These are phyloP conservation scores for Neohortaea acidophila DNA, from an alignment of 495 filamentous ascomycete species.

Conservation along the genomic window DNA sequence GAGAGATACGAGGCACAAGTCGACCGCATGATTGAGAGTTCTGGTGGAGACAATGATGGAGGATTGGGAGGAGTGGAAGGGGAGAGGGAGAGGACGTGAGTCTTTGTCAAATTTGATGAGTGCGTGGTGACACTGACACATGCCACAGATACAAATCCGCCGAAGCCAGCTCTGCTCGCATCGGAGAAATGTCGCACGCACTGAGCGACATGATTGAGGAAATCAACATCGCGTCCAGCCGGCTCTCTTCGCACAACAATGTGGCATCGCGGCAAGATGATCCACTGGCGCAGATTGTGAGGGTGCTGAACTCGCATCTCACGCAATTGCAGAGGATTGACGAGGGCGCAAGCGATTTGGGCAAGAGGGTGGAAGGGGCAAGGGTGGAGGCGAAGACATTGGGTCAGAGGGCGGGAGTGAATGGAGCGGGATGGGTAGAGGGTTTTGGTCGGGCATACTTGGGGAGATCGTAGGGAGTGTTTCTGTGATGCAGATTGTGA, in stretches of 20 bases:
- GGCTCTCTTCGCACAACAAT: slow-evolving; percentile 55
- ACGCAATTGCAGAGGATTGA: slow-evolving; percentile 83
- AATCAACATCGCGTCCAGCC: slow-evolving; percentile 74
- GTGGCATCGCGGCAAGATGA: slow-evolving; percentile 72
- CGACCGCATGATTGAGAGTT: slow-evolving; percentile 55
- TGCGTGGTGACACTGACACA: too few relatives aligned
- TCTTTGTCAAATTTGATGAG: too few relatives aligned
- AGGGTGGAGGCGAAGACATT: slow-evolving; percentile 42
- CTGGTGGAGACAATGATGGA: slow-evolving; percentile 21
- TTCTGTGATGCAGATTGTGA: too few relatives aligned
- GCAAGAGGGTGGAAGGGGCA: slow-evolving; percentile 60
- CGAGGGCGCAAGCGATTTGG: slow-evolving; percentile 59
- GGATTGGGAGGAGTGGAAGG: slow-evolving; percentile 65
- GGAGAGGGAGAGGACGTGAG: slow-evolving; percentile 75
- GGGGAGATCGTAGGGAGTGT: slow-evolving; percentile 5
- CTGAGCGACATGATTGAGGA: slow-evolving; percentile 96
- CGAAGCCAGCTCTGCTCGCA: slow-evolving; percentile 13
- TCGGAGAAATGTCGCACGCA: slow-evolving; percentile 49
- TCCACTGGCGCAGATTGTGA: slow-evolving; percentile 83
- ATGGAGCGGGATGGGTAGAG: slow-evolving; percentile 6
- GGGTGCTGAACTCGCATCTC: slow-evolving; percentile 83
- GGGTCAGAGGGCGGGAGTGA: neutral
- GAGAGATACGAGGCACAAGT: slow-evolving; percentile 83
- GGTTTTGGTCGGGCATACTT: slow-evolving; percentile 18
- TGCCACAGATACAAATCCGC: slow-evolving; percentile 24